Evolutionary conservation across 139 green algal species (phyloP).

Genomic region (Gonium pectorale): DNA sequence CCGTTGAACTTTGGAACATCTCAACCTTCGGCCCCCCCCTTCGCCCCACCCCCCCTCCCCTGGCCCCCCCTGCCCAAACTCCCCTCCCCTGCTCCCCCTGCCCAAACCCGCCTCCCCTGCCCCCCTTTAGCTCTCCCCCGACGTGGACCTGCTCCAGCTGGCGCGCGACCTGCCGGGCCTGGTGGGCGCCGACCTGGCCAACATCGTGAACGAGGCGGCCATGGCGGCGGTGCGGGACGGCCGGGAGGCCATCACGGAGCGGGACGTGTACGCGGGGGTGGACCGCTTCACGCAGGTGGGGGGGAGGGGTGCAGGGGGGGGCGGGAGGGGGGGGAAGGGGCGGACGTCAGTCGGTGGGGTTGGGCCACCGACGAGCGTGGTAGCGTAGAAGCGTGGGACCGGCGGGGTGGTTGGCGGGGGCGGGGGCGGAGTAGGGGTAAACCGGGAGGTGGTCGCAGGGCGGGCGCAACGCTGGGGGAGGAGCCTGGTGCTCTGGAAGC

Average conservation of each 20-base stretch:
- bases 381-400: no score
- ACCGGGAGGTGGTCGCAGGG: no score
- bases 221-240: conserved; percentile 77
- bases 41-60: background rate
- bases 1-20: no score
- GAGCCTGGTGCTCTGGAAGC: no score
- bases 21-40: no score
- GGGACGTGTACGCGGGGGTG: conserved; percentile 86
- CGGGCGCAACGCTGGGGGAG: no score
- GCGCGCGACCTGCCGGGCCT: conserved; percentile 93
- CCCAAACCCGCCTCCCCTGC: background rate
- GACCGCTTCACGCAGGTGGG: conserved; percentile 85
- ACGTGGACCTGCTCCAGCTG: conserved; percentile 92
- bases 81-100: background rate
- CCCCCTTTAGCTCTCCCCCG: conserved; percentile 55
- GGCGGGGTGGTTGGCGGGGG: no score
- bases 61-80: background rate
- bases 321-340: no score
- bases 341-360: no score
- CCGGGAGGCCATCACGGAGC: conserved; percentile 46
- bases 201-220: conserved; percentile 96
- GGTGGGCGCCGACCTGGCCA: conserved; percentile 92
- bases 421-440: no score
- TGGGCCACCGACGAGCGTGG: no score
- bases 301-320: no score